Evolutionary conservation across 2,329 filamentous ascomycete genomes (phyloP).

Genomic region (Helotiales sp.): DNA sequence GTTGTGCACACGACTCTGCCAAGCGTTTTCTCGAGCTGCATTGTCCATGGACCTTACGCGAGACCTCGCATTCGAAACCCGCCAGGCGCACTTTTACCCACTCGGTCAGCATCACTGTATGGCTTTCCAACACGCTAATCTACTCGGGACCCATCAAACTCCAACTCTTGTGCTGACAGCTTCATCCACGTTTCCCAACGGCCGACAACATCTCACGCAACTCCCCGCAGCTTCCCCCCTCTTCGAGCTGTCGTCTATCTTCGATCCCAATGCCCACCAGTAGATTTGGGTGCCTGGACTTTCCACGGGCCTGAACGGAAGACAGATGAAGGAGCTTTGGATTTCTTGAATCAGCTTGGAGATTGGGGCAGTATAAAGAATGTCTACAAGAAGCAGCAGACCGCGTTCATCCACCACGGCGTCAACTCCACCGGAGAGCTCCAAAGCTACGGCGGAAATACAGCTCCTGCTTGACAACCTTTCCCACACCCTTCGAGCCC

Average conservation of each 20-base stretch:
- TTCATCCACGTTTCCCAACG: not conserved
- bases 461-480: constrained; percentile 56
- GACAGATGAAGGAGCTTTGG: constrained; percentile 36
- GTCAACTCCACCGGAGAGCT: constrained; percentile 58
- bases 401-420: constrained; percentile 69
- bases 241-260: not conserved
- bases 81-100: constrained; percentile 19
- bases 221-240: not conserved
- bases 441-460: constrained; percentile 65
- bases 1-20: constrained; percentile 1
- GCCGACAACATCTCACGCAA: not conserved
- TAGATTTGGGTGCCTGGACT: constrained; percentile 31
- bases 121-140: constrained; percentile 10
- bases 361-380: constrained; percentile 47
- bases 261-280: constrained; percentile 30
- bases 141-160: constrained; percentile 9
- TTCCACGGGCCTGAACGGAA: constrained; percentile 29
- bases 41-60: not conserved
- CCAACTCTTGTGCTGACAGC: constrained; percentile 4
- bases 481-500: constrained; percentile 44
- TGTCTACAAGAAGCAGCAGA: constrained; percentile 59
- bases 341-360: constrained; percentile 32
- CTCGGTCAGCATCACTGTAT: constrained; percentile 32
- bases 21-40: no score
- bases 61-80: constrained; percentile 26